phyloP scores from a whole-genome alignment of 441 rosid species.

The Eugenia klotzschiana region DNA sequence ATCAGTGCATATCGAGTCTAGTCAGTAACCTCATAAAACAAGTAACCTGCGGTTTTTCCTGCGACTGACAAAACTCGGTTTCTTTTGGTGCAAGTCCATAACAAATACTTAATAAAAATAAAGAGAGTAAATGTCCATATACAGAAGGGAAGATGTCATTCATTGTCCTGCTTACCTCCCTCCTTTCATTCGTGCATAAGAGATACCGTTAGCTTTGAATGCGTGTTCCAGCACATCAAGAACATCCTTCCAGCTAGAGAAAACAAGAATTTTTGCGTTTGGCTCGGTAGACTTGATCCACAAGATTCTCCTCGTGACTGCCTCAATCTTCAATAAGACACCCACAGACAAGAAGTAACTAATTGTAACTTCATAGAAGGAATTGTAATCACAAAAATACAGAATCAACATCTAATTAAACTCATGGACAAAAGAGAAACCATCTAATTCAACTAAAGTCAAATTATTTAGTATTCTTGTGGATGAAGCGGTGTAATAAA shows the following conservation, averaged over 20 bases:
- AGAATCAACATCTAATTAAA: neutral
- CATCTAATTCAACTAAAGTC: neutral
- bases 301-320: conserved; percentile 74
- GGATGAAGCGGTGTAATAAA: neutral
- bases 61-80: neutral
- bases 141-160: neutral
- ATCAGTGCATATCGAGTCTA: neutral
- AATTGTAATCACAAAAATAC: neutral
- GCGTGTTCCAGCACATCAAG: conserved; percentile 94
- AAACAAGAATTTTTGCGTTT: conserved; percentile 78
- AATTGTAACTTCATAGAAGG: neutral
- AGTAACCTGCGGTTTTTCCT: neutral
- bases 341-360: neutral
- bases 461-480: neutral
- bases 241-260: conserved; percentile 97
- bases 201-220: conserved; percentile 49
- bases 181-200: conserved; percentile 81
- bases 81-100: neutral
- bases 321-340: conserved; percentile 51
- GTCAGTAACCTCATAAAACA: neutral
- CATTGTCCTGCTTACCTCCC: conserved; percentile 50
- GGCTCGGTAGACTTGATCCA: conserved; percentile 74
- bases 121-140: neutral
- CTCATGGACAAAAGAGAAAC: neutral
- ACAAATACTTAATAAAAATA: neutral